phyloP scores from a whole-genome alignment of 1,284 basidiomycete genomes.

The Ceratobasidium sp. region DNA sequence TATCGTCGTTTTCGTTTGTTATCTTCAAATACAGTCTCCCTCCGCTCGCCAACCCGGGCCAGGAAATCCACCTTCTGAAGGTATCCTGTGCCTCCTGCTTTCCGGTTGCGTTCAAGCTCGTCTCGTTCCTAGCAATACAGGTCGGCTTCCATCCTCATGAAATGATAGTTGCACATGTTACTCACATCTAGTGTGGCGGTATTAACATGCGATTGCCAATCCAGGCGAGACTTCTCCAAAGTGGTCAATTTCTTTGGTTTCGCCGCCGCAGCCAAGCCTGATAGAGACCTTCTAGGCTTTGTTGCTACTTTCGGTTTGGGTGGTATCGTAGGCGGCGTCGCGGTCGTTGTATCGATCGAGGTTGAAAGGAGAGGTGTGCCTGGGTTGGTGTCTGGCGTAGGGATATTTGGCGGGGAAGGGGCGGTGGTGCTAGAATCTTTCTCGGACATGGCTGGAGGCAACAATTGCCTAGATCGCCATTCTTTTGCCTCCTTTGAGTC shows the following conservation, averaged over 20 bases:
- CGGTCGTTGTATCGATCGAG: not conserved
- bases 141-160: not conserved
- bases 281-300: slow-evolving; percentile 37
- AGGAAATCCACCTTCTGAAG: slow-evolving; percentile 86
- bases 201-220: slow-evolving; percentile 79
- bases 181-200: slow-evolving; percentile 55
- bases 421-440: not conserved
- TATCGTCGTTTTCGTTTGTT: slow-evolving; percentile 51
- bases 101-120: slow-evolving; percentile 77
- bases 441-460: not conserved
- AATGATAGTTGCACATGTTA: slow-evolving; percentile 45
- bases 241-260: slow-evolving; percentile 83
- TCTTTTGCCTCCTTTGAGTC: slow-evolving; percentile 78
- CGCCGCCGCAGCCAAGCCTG: slow-evolving; percentile 25
- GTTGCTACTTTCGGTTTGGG: slow-evolving; percentile 6
- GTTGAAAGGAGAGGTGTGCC: no score
- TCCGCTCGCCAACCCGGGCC: slow-evolving; percentile 76
- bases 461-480: slow-evolving; percentile 62
- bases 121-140: slow-evolving; percentile 64
- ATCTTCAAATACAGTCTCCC: slow-evolving; percentile 72
- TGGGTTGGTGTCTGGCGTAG: not conserved
- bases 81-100: slow-evolving; percentile 74
- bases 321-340: not conserved
- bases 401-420: not conserved
- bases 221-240: slow-evolving; percentile 84